These are phyloP conservation scores for Amesomyces nigricolor DNA, from an alignment of 2,329 filamentous ascomycete species.

Conservation along the genomic window DNA sequence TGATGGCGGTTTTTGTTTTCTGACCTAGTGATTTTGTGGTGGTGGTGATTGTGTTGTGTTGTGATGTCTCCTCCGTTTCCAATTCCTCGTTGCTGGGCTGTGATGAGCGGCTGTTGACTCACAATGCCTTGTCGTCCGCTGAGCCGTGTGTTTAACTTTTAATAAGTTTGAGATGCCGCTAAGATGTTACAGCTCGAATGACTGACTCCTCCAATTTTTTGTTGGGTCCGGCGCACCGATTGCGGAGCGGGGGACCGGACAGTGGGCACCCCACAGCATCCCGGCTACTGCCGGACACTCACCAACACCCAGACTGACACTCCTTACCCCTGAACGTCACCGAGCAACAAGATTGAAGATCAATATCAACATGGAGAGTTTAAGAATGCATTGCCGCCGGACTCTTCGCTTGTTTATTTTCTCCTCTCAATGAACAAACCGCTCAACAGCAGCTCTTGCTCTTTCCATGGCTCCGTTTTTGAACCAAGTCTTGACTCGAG, in stretches of 20 bases:
- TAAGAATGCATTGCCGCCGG: too few species aligned
- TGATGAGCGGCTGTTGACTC: not conserved
- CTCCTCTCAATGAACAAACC: not conserved
- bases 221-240: conserved; percentile 15
- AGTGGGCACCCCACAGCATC: conserved; percentile 7
- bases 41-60: not conserved
- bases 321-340: too few species aligned
- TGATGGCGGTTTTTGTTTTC: not conserved
- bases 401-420: not conserved
- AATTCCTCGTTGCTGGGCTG: too few species aligned
- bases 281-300: conserved; percentile 1
- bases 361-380: too few species aligned
- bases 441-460: too few species aligned
- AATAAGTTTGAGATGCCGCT: not conserved
- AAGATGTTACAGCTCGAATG: not conserved
- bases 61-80: too few species aligned
- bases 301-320: not conserved
- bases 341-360: too few species aligned
- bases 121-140: not conserved
- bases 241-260: conserved; percentile 15
- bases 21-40: not conserved
- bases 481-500: not conserved
- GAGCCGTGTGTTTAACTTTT: not conserved
- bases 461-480: not conserved
- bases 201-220: conserved; percentile 12